Base-by-base conservation (phyloP, 2,329 filamentous ascomycete species). In the Fusarium austroafricanum region DNA sequence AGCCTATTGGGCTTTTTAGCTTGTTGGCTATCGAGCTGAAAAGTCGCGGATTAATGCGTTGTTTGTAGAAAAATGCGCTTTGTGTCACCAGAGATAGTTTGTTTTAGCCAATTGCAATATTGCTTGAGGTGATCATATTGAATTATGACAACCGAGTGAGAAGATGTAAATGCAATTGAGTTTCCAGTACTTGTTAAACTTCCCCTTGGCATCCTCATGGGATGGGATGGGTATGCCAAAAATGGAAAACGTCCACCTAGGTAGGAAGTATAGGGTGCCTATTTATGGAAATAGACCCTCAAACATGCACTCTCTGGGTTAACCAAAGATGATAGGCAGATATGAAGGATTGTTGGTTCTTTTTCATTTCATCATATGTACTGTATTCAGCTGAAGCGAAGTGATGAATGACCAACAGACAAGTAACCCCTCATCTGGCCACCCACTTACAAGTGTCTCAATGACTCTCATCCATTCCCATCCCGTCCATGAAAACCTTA, bases 401-500 rank as follows among this genome's bases (percentile, higher is more conserved):
- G 31, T 28, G 14, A 44, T 51, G 42, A 21, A 54, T 50, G 49
- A 50, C 23, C 35, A 28, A 44, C 40, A 28, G 9, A 44, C 29
- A 29, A 33, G n/a, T 35, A 35, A 39, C 38, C 61, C 55, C 63
- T 66, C 62, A 42, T 46, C 45, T 40, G 26, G 23, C 23, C 61
- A 43, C 46, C 44, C 44, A 55, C 26, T 43, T 50, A 18, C 33
- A 39, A 63, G 35, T 52, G 28, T 40, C 8, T 43, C 26, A 31
- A 5, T 49, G 44, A 43, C 33, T 49, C 42, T 61, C 29, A 38
- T 33, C 21, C 37, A 23, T 51, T 17, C 33, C 33, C 33, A 35
- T 35, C 12, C 21, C 57, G 42, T 67, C 23, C 47, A 44, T 33
- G 10, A n/a, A 38, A 52, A 39, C 15, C 45, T 42, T 39, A 63